Base-by-base conservation (phyloP, 352 stramenopile genomes). In the Saprolegnia parasitica region DNA sequence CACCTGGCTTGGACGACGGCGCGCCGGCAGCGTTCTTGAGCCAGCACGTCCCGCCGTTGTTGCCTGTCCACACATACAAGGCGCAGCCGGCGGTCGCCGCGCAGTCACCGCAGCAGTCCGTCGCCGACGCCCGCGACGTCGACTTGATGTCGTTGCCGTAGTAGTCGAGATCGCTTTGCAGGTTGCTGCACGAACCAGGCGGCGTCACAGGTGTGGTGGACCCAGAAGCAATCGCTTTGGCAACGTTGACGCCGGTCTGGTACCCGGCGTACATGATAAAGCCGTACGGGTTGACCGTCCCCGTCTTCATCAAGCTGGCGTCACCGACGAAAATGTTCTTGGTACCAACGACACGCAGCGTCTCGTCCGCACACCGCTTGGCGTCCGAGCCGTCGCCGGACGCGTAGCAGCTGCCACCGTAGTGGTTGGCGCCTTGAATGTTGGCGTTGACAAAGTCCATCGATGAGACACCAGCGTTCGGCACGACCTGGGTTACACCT, bases 211-310 rank as follows among this genome's bases (percentile, higher is more conserved):
- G 52, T 26, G 52, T 57, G 3, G 52, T 57, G 3, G 50, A 37
- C 26, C 13, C 16, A 23, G 46, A 54, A 11, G 13, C 52, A 9
- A 60, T 16, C 3, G 35, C 16, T 11, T 16, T 24, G 13, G 52
- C 52, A 11, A 71, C 55, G 64, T 65, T 61, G 20, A 56, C 24
- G 16, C 50, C 82, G 23, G 76, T 79, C 45, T 90, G 78, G 11
- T 77, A 74, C 4, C 82, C 82, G 10, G 82, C 77, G 74, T 93
- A 89, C 81, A 86, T 90, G 71, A 90, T 74, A 56, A 89, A 90
- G 18, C 77, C 82, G 68, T 87, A 90, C 63, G 81, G 83, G 68
- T 87, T 90, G 26, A 83, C 76, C 0, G 83, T 90, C 10, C 82
- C 85, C 9, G 87, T 81, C 9, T 73, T 73, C 82, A 88, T 88